Conservation (phyloP, 352 stramenopile genomes). For the Globisporangium heterothallicum region DNA sequence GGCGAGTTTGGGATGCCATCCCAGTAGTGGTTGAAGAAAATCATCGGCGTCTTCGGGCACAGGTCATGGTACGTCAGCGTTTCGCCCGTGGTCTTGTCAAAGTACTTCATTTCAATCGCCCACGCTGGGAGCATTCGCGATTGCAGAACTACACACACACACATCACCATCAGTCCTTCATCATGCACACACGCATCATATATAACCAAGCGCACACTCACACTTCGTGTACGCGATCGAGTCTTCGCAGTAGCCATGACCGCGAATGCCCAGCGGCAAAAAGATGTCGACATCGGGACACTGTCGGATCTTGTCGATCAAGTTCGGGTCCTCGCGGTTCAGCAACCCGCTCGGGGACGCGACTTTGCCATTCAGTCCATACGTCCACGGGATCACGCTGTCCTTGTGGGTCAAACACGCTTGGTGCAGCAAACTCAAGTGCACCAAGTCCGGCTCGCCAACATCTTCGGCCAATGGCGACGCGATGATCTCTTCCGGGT, state of each 20-base stretch:
- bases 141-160: conserved; percentile 3
- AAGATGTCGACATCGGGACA: conserved; percentile 66
- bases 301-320: conserved; percentile 43
- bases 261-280: conserved; percentile 35
- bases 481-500: conserved; percentile 36
- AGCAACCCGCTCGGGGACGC: conserved; percentile 4
- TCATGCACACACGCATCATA: not conserved
- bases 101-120: conserved; percentile 6
- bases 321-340: conserved; percentile 25
- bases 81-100: not conserved
- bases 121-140: conserved; percentile 8
- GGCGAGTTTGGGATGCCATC: conserved; percentile 14
- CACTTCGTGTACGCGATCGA: conserved; percentile 56
- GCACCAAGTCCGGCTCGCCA: conserved; percentile 27
- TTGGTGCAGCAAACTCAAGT: conserved; percentile 47
- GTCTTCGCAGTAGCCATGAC: conserved; percentile 69
- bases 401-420: conserved; percentile 33
- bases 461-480: conserved; percentile 30
- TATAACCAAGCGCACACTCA: conserved; percentile 21
- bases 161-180: not conserved
- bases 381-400: conserved; percentile 44
- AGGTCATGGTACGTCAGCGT: conserved; percentile 43
- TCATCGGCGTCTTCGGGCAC: conserved; percentile 38
- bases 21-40: conserved; percentile 69
- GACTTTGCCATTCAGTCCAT: conserved; percentile 15